Evolutionary conservation across 768 basidiomycete species (phyloP).

Genomic region (Fistulinella prunicolor): DNA sequence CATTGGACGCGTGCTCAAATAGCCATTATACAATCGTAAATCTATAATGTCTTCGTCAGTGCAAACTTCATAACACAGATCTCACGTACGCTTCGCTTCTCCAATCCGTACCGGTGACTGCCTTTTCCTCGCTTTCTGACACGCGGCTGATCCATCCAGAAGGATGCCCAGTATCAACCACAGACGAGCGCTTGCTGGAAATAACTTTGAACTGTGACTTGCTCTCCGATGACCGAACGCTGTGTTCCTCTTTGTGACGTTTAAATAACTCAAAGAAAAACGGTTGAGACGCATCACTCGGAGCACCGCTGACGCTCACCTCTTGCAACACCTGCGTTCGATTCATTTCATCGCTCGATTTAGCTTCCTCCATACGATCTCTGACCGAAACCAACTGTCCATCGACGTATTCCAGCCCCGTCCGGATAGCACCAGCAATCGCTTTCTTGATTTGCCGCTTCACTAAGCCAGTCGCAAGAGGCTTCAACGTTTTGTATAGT

Average conservation of each 20-base stretch:
- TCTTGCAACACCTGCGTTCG: conserved; percentile 58
- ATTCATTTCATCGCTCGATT: conserved; percentile 37
- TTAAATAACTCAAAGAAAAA: conserved; percentile 49
- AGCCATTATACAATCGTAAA: conserved; percentile 10
- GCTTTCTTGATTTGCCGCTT: conserved; percentile 68
- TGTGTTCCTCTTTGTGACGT: conserved; percentile 50
- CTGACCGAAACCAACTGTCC: conserved; percentile 86
- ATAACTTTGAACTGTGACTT: conserved; percentile 81
- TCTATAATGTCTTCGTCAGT: conserved; percentile 8
- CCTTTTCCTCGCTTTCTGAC: conserved; percentile 41
- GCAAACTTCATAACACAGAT: background rate
- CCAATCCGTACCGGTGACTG: conserved; percentile 47
- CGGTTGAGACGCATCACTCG: background rate
- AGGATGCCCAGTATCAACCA: conserved; percentile 65
- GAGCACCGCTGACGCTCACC: conserved; percentile 31
- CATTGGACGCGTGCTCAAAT: background rate
- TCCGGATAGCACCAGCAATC: conserved; percentile 63
- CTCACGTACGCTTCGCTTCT: conserved; percentile 45
- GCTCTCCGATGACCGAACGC: conserved; percentile 36
- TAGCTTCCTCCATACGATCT: conserved; percentile 71
- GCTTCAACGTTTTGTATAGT: conserved; percentile 80
- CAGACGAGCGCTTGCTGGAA: conserved; percentile 61
- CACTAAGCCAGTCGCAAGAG: conserved; percentile 77
- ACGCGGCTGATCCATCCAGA: conserved; percentile 70
- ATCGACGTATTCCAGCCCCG: conserved; percentile 84